Evolutionary conservation across 176 grass and related monocot species (phyloP).

Genomic region (Alloteropsis semialata): DNA sequence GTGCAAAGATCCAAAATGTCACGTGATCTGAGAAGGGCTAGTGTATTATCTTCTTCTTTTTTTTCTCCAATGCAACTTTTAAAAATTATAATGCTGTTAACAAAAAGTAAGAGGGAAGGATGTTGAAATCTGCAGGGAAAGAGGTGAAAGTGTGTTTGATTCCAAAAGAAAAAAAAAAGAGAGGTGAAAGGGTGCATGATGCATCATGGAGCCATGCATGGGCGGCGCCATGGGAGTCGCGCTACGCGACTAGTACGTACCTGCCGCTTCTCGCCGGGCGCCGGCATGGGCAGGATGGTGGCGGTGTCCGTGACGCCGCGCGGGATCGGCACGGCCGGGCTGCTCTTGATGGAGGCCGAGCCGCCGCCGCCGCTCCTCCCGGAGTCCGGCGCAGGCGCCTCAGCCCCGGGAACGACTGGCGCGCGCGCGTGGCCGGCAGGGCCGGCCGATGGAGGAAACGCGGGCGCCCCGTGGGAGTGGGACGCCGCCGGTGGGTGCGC

Average conservation of each 20-base stretch:
- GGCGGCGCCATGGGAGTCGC: not conserved
- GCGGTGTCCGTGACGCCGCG: constrained; percentile 75
- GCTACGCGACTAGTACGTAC: constrained; percentile 3
- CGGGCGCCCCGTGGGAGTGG: not conserved
- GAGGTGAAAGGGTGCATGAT: not conserved
- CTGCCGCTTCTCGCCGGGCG: constrained; percentile 52
- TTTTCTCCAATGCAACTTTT: not conserved
- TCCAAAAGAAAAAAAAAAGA: too few species aligned
- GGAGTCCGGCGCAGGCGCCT: constrained; percentile 33
- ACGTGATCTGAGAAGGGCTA: not conserved
- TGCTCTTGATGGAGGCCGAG: constrained; percentile 72
- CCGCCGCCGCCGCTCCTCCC: constrained; percentile 23
- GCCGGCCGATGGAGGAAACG: not conserved
- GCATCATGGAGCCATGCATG: constrained; percentile 5
- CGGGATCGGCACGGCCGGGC: constrained; percentile 80
- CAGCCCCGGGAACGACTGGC: not conserved
- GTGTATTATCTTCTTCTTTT: not conserved
- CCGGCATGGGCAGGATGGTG: constrained; percentile 70
- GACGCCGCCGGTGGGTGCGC: not conserved
- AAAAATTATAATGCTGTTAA: not conserved
- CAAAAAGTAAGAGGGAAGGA: not conserved
- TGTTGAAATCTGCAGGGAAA: not conserved
- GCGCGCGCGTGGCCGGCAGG: not conserved
- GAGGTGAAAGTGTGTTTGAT: not conserved
- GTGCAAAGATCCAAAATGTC: not conserved